Base-by-base conservation (phyloP, 1,139 yeast genomes). In the Debaryomyces singareniensis region DNA sequence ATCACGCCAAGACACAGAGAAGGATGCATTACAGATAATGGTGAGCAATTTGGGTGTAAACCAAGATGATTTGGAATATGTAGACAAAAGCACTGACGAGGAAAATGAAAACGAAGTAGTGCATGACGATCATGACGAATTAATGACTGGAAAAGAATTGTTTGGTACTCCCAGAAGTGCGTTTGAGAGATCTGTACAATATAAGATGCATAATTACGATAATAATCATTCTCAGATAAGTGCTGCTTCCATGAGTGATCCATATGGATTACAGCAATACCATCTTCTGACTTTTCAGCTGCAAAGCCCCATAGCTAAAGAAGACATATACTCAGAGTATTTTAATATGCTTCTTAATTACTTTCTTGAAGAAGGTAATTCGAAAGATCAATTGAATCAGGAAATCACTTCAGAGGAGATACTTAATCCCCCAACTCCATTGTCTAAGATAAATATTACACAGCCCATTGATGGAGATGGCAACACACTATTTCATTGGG, bases 401-500 rank as follows among this genome's bases (percentile, higher is more conserved):
- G 32, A 26, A 11, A n/a, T 6, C 21, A 49, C 64, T 5, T 70
- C 71, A 1, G 58, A 56, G 24, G 46, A 45, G 27, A 45, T 67
- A 22, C 36, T 57, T 20, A 50, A 49, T 24, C 72, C 72, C 2
- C 73, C 72, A 0, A 60, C 57, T 33, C 72, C 72, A 7, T 43
- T 62, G 5, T 43, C 60, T 15, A 61, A 66, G 16, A 60, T 84
- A 26, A 72, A 76, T 39, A 69, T 86, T 33, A 87, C 84, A 45
- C 84, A 86, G 24, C 78, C 96, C 2, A 85, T 93, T 29, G 99
- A 93, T 54, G 93, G 83, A 43, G 77, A 82, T 35, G 97, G 97
- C 1, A 93, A 91, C 48, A 81, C 96, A 0, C 87, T 95, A 1
- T 67, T 93, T 35, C 99, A 93, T 53, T 85, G 97, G 95, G 95